Base-by-base conservation (phyloP, 2,329 filamentous ascomycete species). In the Phaeosphaeriaceae sp. region DNA sequence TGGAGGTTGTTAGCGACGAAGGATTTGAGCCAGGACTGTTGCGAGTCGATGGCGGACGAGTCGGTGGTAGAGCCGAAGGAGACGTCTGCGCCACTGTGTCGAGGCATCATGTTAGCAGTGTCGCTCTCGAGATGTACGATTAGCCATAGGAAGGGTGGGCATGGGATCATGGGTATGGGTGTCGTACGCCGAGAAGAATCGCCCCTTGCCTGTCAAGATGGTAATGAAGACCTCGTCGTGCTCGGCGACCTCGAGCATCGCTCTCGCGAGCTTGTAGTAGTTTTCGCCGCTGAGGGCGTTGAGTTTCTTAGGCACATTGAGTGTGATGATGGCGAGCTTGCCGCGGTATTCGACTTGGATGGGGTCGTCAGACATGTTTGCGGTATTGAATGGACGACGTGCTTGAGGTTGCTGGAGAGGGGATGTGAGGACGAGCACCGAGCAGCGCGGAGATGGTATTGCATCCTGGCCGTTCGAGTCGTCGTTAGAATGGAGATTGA, bases 1-100 rank as follows among this genome's bases (percentile, higher is more conserved):
- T 96, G 91, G 56, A 97, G 86, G 83, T 98, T 98, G 83, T 91
- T 90, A 66, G 89, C 83, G 11, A 92, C 90, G 79, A 98, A 96
- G 72, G 76, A 82, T 51, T 85, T 83, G 36, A 96, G 85, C 81
- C 88, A 89, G 66, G 87, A 82, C n/a, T 81, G 80, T 61, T 83
- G 82, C 17, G 71, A 73, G 58, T 80, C 78, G 45, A 68, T 56
- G 47, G 63, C 51, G 24, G 71, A 65, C 56, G 68, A 62, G 53
- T 78, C 74, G 4, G 76, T 73, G 19, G 81, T 78, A 13, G 76
- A 70, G 59, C 83, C 82, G 60, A 88, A 82, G 53, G 85, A 84
- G 20, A 96, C 89, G 74, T 97, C 91, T 62, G 92, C 92, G 70
- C 92, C 93, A 63, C 91, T 94, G 73, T 53, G 42, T 19, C 31